These are phyloP conservation scores for Paecilomyces formosus DNA, from an alignment of 2,329 filamentous ascomycete species.

Conservation along the genomic window DNA sequence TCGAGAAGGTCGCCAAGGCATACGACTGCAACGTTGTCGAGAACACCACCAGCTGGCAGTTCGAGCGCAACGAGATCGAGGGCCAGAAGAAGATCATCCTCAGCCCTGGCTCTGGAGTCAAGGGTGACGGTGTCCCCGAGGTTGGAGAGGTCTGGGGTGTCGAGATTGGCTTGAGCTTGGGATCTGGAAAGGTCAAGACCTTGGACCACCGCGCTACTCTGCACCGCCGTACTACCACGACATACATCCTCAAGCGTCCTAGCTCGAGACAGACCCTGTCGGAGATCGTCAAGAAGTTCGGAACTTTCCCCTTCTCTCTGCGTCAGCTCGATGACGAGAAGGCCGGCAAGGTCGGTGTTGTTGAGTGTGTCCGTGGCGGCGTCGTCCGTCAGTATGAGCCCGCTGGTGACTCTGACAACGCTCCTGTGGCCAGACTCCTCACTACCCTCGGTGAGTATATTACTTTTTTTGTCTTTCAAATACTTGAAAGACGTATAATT, in stretches of 20 bases:
- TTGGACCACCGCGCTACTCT: conserved; percentile 82
- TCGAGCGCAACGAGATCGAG: conserved; percentile 96
- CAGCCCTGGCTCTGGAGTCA: conserved; percentile 69
- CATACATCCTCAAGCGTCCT: conserved; percentile 87
- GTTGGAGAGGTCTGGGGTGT: conserved; percentile 96
- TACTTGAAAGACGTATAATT: background rate
- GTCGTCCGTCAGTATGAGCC: conserved; percentile 95
- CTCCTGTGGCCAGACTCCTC: conserved; percentile 77
- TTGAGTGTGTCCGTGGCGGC: conserved; percentile 89
- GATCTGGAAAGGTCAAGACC: conserved; percentile 89
- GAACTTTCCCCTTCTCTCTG: conserved; percentile 94
- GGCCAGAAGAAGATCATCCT: conserved; percentile 97
- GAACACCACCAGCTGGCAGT: conserved; percentile 96
- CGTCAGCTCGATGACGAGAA: conserved; percentile 95
- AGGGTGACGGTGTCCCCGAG: conserved; percentile 83
- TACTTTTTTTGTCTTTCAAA: background rate
- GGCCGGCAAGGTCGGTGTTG: conserved; percentile 87
- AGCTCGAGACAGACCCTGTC: conserved; percentile 88
- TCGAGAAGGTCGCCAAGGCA: conserved; percentile 85
- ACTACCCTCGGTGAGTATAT: conserved; percentile 77
- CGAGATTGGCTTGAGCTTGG: conserved; percentile 86
- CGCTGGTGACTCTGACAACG: conserved; percentile 83
- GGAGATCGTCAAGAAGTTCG: conserved; percentile 95
- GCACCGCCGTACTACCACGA: conserved; percentile 85
- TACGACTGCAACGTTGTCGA: conserved; percentile 93